A percentile compares a stretch with the other conserved stretches of the same genome.
Evolutionary conservation across 2,329 filamentous ascomycete species (phyloP).

Genomic region (Phialophora macrospora): DNA sequence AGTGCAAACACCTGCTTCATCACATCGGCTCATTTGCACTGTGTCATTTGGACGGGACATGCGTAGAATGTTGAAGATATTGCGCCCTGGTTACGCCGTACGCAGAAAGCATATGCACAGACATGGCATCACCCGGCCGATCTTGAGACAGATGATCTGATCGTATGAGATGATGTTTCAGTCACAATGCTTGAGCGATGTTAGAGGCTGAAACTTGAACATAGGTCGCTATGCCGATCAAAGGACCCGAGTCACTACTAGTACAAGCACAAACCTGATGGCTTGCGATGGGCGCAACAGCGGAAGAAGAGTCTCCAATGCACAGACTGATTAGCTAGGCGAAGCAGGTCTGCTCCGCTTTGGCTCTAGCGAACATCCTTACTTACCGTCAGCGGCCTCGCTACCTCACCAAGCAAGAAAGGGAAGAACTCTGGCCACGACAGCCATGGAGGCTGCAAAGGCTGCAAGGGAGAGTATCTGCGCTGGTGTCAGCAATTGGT

Average conservation of each 20-base stretch:
- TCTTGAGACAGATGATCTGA: slow-evolving; percentile 2
- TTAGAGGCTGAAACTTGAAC: slow-evolving; percentile 3
- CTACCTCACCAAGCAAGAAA: background rate
- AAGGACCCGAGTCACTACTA: background rate
- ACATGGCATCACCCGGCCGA: background rate
- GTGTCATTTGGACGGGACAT: background rate
- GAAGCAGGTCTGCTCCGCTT: background rate
- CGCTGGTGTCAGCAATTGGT: background rate
- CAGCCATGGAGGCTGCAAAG: background rate
- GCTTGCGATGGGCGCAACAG: background rate
- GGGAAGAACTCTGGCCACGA: background rate
- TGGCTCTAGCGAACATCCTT: background rate
- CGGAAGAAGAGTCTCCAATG: background rate
- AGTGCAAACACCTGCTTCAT: background rate
- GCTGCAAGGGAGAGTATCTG: background rate
- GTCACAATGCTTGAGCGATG: background rate
- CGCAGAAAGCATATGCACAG: background rate
- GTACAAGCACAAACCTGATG: background rate
- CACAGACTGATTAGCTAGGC: background rate
- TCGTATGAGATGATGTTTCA: background rate
- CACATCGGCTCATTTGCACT: background rate
- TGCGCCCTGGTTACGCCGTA: background rate
- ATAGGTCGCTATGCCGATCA: background rate
- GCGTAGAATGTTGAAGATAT: background rate
- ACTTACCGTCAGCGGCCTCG: background rate